Evolutionary conservation across 495 filamentous ascomycete species (phyloP).

Genomic region (Penicillium cosmopolitanum): DNA sequence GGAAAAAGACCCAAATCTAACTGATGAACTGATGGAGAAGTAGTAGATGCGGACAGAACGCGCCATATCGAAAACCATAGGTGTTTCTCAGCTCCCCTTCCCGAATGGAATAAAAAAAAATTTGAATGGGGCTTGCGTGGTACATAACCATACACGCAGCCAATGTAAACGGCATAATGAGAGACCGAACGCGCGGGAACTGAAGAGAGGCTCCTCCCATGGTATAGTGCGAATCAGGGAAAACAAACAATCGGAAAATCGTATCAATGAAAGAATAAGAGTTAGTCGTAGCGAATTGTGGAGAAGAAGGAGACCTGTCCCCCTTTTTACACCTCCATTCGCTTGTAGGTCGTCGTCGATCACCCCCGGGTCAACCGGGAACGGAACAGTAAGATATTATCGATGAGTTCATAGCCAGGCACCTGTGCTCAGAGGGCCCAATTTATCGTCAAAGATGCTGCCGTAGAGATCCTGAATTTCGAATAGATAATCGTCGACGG

Average conservation of each 20-base stretch:
- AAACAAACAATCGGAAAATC: constrained; percentile 20
- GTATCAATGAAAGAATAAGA: constrained; percentile 33
- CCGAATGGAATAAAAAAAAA: too few species aligned
- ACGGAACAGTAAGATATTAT: constrained; percentile 3
- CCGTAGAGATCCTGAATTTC: constrained; percentile 77
- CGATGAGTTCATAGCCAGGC: constrained; percentile 47
- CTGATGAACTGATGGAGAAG: background rate
- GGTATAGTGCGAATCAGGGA: constrained; percentile 33
- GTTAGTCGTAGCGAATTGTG: constrained; percentile 30
- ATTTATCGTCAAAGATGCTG: constrained; percentile 51
- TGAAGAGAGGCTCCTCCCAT: constrained; percentile 27
- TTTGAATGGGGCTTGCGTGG: background rate
- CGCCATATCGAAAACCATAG: background rate
- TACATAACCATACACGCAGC: background rate
- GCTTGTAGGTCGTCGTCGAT: constrained; percentile 22
- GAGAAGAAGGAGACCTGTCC: constrained; percentile 29
- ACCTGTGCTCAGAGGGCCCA: constrained; percentile 38
- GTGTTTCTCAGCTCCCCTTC: background rate
- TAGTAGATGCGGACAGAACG: constrained; percentile 1
- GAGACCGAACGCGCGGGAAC: constrained; percentile 18
- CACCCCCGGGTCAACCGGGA: constrained; percentile 32
- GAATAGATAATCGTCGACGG: constrained; percentile 78
- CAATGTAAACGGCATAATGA: constrained; percentile 7
- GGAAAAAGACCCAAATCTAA: constrained; percentile 3
- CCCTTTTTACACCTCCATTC: background rate